Evolutionary conservation across 768 basidiomycete genomes (phyloP).

Genomic region (Imleria badia): DNA sequence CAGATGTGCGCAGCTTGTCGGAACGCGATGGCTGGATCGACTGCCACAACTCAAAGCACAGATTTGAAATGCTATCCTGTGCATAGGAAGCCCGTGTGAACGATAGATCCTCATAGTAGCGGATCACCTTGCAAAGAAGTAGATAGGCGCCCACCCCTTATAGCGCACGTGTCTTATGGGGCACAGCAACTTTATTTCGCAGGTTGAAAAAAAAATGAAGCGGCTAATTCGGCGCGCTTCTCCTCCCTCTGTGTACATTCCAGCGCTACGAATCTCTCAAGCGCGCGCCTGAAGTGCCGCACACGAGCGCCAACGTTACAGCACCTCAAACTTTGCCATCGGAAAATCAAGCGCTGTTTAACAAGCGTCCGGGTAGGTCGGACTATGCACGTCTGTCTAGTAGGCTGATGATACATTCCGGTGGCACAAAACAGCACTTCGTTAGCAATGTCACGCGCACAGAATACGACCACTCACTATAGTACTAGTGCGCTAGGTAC

Average conservation of each 20-base stretch:
- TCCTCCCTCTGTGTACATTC: background rate
- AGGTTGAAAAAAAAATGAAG: no score
- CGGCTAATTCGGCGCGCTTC: no score
- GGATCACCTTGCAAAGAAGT: background rate
- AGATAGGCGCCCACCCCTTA: no score
- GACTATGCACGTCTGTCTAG: conserved; percentile 1
- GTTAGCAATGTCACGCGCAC: background rate
- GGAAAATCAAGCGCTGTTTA: background rate
- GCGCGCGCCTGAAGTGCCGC: background rate
- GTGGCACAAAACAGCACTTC: background rate
- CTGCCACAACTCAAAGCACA: background rate
- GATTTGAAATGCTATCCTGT: background rate
- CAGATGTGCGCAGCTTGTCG: background rate
- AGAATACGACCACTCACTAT: conserved; percentile 12
- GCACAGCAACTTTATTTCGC: background rate
- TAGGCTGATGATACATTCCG: background rate
- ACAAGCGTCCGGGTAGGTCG: background rate
- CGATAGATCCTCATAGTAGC: no score
- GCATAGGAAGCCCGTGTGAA: background rate
- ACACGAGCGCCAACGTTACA: conserved; percentile 1
- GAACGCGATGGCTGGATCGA: background rate
- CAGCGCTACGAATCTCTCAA: background rate
- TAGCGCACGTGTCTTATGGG: no score
- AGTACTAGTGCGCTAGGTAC: conserved; percentile 32
- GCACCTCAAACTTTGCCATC: background rate